A percentile compares a stretch with the other conserved stretches of the same genome.
Evolutionary conservation across 306 rosid genomes (phyloP).

Genomic region (Malus orientalis): DNA sequence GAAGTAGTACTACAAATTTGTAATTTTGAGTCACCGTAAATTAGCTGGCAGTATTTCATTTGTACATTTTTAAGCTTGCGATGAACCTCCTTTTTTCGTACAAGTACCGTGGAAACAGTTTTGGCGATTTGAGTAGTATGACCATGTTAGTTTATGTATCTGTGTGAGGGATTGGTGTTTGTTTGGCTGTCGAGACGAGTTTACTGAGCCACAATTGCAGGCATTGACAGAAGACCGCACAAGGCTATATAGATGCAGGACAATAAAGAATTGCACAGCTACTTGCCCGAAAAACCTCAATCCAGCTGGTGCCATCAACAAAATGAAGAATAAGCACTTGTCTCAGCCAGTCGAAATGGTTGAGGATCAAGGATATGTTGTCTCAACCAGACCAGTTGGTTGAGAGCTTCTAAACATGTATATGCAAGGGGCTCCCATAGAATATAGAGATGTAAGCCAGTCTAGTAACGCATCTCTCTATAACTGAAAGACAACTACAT

Average conservation of each 20-base stretch:
- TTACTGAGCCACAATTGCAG: constrained; percentile 16
- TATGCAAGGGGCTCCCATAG: background rate
- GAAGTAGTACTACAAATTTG: no score
- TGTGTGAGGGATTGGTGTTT: background rate
- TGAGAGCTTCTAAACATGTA: background rate
- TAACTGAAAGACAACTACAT: no score
- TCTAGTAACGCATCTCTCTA: background rate
- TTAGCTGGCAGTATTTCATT: no score
- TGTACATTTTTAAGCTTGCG: no score
- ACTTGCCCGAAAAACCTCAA: constrained; percentile 34
- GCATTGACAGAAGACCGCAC: constrained; percentile 24
- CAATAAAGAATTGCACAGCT: constrained; percentile 27
- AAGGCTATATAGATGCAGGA: constrained; percentile 19
- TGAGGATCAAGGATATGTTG: background rate
- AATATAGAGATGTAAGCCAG: background rate
- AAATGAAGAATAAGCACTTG: constrained; percentile 26
- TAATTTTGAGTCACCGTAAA: no score
- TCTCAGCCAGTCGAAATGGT: background rate
- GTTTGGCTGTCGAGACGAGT: constrained; percentile 19
- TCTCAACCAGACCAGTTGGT: background rate
- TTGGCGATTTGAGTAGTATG: background rate
- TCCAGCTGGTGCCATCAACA: constrained; percentile 31
- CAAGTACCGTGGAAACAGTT: no score
- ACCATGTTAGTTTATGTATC: background rate
- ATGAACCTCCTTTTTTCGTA: no score